A percentile compares a stretch with the other conserved stretches of the same genome.
Evolutionary conservation across 208 protist genomes (phyloP).

Genomic region (Acanthamoeba lenticulata): DNA sequence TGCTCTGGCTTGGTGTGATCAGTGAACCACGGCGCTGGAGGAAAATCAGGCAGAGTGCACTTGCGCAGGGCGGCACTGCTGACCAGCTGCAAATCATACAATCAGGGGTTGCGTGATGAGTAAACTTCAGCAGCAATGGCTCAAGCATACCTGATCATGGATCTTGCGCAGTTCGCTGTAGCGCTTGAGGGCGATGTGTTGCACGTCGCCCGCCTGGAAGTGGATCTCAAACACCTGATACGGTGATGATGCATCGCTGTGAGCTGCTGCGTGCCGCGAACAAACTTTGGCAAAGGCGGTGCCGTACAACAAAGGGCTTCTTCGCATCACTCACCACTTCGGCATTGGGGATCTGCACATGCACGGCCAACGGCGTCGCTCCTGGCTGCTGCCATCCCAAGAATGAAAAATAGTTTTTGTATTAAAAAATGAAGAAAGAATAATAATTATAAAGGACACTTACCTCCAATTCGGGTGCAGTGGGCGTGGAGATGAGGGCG

Average conservation of each 20-base stretch:
- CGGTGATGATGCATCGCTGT: background rate
- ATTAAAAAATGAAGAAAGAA: background rate
- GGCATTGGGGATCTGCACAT: background rate
- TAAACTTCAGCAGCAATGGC: background rate
- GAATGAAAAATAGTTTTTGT: background rate
- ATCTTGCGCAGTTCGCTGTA: conserved; percentile 43
- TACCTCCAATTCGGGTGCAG: background rate
- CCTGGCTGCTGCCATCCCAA: background rate
- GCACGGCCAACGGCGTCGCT: background rate
- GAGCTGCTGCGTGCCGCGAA: background rate
- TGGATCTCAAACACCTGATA: conserved; percentile 44
- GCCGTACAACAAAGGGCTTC: conserved; percentile 53
- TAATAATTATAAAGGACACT: background rate
- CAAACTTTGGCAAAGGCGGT: background rate
- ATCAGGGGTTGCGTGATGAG: background rate
- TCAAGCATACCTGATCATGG: background rate
- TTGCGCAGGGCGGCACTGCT: background rate
- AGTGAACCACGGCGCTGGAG: conserved; percentile 33
- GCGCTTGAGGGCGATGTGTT: conserved; percentile 2
- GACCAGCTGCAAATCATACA: background rate
- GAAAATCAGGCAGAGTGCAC: conserved; percentile 26
- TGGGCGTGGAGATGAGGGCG: background rate
- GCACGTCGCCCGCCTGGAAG: conserved; percentile 1
- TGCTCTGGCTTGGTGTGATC: conserved; percentile 58
- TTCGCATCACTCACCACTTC: background rate